Base-by-base conservation (phyloP, 2,329 filamentous ascomycete species). In the Fusarium anguioides region DNA sequence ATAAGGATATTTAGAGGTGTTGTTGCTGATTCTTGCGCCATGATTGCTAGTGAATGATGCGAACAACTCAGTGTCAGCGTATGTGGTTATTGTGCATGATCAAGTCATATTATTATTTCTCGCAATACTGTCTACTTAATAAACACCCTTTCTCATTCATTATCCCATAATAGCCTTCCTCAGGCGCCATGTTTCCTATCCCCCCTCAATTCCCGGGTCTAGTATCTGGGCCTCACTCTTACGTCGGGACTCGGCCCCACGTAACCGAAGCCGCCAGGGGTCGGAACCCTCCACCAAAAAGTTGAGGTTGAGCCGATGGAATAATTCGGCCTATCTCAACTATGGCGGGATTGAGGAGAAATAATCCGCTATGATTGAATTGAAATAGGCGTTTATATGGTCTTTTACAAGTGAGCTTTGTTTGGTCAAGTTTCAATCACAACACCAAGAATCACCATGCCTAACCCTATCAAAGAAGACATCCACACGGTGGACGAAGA, bases 391-490 rank as follows among this genome's bases (percentile, higher is more conserved):
- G 17, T 7, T 35, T 29, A 62, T 55, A 33, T 26, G 29, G 10
- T 41, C 17, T 11, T 10, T 41, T 8, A n/a, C 6, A 44, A 26
- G 18, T 18, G 15, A 23, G 17, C 8, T 26, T 18, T 31, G 21
- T 24, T 15, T 8, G 23, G 21, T 3, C 35, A 37, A 42, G 42
- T 20, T 7, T 42, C 35, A 33, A 5, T n/a, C 35, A 3, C n/a
- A 40, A 21, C 4, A 36, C 33, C n/a, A 10, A 41, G 37, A 20
- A 24, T 29, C 24, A 68, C 26, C 4, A 77, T 77, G 75, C 74
- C 74, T 7, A 76, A 76, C 50, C 31, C 62, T n/a, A 73, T 72
- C 36, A 71, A 65, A 17, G 36, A 56, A 2, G 75, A 77, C 47
- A 64, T 77, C 18, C 68, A 70, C 23, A 68, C 55, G 0, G 68